A percentile compares a stretch with the other conserved stretches of the same genome.
These are phyloP conservation scores for Thuidium tamariscinum DNA, from an alignment of 225 moss, liverwort and hornwort species.

Conservation along the genomic window DNA sequence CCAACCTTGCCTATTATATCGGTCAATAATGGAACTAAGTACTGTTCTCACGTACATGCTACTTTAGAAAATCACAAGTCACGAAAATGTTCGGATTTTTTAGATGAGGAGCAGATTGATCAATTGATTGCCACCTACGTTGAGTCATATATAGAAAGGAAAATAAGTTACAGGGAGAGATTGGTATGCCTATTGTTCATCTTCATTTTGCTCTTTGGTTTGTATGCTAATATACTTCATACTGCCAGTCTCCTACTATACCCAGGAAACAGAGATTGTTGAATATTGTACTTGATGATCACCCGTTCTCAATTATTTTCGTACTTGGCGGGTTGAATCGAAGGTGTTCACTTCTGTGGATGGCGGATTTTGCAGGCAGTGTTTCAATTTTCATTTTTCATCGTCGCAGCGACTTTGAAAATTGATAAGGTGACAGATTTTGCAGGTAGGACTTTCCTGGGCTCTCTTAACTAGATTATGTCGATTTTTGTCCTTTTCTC, in stretches of 20 bases:
- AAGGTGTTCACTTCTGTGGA: background rate
- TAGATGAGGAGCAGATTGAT: background rate
- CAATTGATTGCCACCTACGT: background rate
- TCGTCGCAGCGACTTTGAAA: conserved; percentile 57
- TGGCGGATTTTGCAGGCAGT: conserved; percentile 27
- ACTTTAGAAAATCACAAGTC: background rate
- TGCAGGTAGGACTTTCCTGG: conserved; percentile 36
- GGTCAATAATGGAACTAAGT: background rate
- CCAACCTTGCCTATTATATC: background rate
- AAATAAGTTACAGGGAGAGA: background rate
- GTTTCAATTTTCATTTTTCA: conserved; percentile 69
- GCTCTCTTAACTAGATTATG: background rate
- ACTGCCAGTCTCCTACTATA: background rate
- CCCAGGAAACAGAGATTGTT: background rate
- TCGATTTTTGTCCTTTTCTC: background rate
- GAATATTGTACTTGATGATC: background rate
- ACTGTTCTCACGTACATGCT: background rate
- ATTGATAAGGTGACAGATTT: conserved; percentile 96
- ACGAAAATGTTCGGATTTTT: background rate
- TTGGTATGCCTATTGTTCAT: background rate
- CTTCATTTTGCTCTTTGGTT: background rate
- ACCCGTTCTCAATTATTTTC: background rate
- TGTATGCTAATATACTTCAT: background rate
- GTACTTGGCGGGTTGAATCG: background rate
- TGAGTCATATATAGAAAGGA: background rate